Base-by-base conservation (phyloP, 148 eudicot species). In the Heliamphora exappendiculata region DNA sequence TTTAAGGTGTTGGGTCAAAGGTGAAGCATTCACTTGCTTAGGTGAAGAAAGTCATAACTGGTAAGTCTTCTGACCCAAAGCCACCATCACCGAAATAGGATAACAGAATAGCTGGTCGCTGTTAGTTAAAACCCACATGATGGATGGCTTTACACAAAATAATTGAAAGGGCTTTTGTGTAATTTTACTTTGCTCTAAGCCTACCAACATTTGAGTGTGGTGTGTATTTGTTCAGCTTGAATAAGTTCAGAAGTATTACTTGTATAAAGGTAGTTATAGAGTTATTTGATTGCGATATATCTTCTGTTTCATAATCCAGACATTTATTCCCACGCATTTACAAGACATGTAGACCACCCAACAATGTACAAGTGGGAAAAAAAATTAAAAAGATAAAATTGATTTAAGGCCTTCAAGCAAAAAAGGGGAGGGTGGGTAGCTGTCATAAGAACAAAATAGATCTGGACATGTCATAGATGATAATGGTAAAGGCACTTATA, bases 11-110 rank as follows among this genome's bases (percentile, higher is more conserved):
- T 33, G 91, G 91, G 55, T 89, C 96, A 47, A 91, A 87, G 80
- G 84, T 89, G 79, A 91, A 91, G 73, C 88, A 89, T 75, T 91
- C 93, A 39, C 82, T 91, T 67, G 85, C 93, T 55, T 89, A 91
- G 85, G 91, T 91, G 71, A 91, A 89, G 80, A 91, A 89, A 76
- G 93, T 81, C 62, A 88, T 91, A 51, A 82, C 90, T 36, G 91
- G 93, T 55, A 86, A 90, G 76, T 82, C 93, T 65, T 70, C 88
- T 68, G 88, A 82, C 58, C 78, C 65, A 54, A 89, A 85, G 85
- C 73, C 72, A 82, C n/a, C 82, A 82, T 87, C 87, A 72, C 87
- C 79, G 74, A 86, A 87, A 66, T 75, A 60, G 79, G 78, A 45
- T 24, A 29, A 68, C 11, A 33, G 79, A 74, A 41, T 4, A 67